Conservation (phyloP, 441 rosid species). For the Macaranga tanarius region DNA sequence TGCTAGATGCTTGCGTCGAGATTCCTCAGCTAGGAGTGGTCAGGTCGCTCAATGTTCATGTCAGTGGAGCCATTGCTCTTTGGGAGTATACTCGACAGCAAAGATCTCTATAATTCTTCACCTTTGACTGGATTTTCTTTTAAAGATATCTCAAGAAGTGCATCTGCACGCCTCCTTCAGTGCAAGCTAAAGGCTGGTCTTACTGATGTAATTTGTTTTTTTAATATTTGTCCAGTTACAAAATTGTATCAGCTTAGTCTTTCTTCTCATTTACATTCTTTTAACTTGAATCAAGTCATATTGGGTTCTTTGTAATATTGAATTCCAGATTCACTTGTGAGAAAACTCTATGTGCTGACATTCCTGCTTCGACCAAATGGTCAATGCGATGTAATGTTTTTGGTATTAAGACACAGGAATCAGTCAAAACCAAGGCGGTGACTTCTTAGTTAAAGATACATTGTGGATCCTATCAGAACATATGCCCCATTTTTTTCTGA, state of each 20-base stretch:
- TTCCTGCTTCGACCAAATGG: background rate
- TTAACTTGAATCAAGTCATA: background rate
- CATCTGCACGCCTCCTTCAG: background rate
- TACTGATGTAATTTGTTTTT: background rate
- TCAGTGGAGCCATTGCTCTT: conserved; percentile 94
- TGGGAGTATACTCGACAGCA: conserved; percentile 99
- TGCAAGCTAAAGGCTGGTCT: background rate
- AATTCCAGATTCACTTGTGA: background rate
- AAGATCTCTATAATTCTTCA: conserved; percentile 46
- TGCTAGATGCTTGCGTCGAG: conserved; percentile 86
- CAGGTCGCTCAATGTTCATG: conserved; percentile 93
- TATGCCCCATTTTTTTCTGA: background rate
- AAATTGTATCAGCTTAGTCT: conserved; percentile 10
- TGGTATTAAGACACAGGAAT: background rate
- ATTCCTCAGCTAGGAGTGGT: conserved; percentile 97
- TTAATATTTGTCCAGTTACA: background rate
- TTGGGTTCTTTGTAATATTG: background rate
- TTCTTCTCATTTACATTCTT: background rate
- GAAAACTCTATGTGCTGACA: background rate
- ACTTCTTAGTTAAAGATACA: background rate
- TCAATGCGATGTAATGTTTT: background rate
- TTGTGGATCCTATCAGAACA: background rate
- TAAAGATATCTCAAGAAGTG: background rate
- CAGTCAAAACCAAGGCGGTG: background rate
- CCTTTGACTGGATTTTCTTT: background rate